phyloP scores from a whole-genome alignment of 2,329 filamentous ascomycete species.

The Aureobasidium sp. region DNA sequence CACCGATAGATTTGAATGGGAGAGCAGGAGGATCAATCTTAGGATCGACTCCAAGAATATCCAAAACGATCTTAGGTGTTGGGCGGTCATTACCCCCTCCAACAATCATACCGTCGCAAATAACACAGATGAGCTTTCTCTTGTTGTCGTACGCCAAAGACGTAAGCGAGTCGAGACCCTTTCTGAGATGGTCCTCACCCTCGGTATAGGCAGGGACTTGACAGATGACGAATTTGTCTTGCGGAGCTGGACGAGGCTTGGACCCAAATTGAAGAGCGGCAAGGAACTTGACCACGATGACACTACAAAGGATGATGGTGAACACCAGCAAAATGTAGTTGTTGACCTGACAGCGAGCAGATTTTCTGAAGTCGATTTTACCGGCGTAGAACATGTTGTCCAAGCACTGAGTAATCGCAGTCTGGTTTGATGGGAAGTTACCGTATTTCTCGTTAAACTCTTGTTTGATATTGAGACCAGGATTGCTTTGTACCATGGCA shows the following conservation, averaged over 20 bases:
- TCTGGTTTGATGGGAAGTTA: constrained; percentile 30
- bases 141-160: constrained; percentile 97
- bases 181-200: constrained; percentile 88
- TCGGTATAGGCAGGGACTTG: constrained; percentile 97
- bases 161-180: constrained; percentile 88
- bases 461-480: constrained; percentile 70
- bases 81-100: constrained; percentile 93
- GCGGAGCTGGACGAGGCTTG: constrained; percentile 78
- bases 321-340: constrained; percentile 86
- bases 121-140: constrained; percentile 89
- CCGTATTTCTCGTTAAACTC: constrained; percentile 46
- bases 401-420: constrained; percentile 68
- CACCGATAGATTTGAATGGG: constrained; percentile 87
- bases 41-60: constrained; percentile 93
- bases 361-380: constrained; percentile 74
- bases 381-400: constrained; percentile 78
- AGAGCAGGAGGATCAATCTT: constrained; percentile 92
- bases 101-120: constrained; percentile 96
- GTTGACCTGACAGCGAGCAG: constrained; percentile 73
- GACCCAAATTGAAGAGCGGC: constrained; percentile 89
- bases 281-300: constrained; percentile 84
- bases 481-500: constrained; percentile 63
- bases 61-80: constrained; percentile 93
- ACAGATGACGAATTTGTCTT: constrained; percentile 98
- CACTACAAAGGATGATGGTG: constrained; percentile 71